Evolutionary conservation across 176 grass and related monocot genomes (phyloP).

Genomic region (Metroxylon sagu): DNA sequence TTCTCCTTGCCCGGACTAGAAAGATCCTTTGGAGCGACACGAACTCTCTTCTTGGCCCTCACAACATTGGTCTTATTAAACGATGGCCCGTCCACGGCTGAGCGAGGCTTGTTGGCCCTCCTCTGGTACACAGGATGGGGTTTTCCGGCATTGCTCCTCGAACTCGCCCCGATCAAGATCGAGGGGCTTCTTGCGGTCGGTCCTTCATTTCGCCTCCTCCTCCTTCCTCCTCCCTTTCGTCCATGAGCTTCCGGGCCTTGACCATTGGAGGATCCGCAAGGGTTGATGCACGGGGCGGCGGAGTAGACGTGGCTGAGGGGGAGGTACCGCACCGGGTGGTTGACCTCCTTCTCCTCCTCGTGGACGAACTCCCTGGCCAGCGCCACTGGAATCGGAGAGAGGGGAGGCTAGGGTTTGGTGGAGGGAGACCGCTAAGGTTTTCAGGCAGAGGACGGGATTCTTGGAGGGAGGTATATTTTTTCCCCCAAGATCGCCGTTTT

Average conservation of each 20-base stretch:
- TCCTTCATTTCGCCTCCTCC: neutral
- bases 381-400: constrained; percentile 34
- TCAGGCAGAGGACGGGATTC: too few species aligned
- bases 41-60: constrained; percentile 20
- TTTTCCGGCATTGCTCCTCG: neutral
- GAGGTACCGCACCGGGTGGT: constrained; percentile 57
- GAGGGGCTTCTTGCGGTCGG: neutral
- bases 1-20: constrained; percentile 20
- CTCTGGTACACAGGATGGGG: constrained; percentile 16
- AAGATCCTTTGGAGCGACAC: constrained; percentile 25
- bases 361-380: constrained; percentile 50
- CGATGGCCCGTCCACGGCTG: too few species aligned
- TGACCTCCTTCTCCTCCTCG: constrained; percentile 27
- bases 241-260: constrained; percentile 18
- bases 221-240: neutral
- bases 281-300: constrained; percentile 31
- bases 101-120: constrained; percentile 7
- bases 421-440: neutral
- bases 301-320: constrained; percentile 79
- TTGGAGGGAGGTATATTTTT: too few species aligned
- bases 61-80: constrained; percentile 17
- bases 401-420: neutral
- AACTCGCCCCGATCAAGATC: neutral
- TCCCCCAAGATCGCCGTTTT: too few species aligned
- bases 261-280: constrained; percentile 22